Percentiles rank a stretch among this genome's conserved stretches.
Evolutionary conservation across 2,329 filamentous ascomycete genomes (phyloP).

Genomic region (Aspergillus flavus): DNA sequence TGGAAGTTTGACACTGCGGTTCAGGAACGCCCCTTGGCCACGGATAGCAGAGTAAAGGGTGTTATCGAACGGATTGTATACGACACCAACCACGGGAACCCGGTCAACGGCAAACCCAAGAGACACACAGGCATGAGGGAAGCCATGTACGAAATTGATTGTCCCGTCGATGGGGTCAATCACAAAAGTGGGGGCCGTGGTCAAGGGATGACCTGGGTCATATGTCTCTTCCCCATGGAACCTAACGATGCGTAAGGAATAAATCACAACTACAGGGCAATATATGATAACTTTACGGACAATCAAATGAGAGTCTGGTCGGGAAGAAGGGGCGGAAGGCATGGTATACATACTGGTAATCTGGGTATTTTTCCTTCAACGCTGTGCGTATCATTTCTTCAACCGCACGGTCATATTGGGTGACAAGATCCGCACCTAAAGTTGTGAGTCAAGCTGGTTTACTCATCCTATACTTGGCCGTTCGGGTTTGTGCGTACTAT

Average conservation of each 20-base stretch:
- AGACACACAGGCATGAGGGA: constrained; percentile 62
- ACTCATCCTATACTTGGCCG: background rate
- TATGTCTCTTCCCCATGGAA: constrained; percentile 66
- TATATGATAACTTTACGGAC: background rate
- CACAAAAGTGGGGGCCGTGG: constrained; percentile 60
- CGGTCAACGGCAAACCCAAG: constrained; percentile 57
- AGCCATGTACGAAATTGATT: constrained; percentile 65
- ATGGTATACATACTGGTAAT: constrained; percentile 48
- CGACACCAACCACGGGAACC: constrained; percentile 58
- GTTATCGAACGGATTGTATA: constrained; percentile 63
- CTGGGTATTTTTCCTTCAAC: constrained; percentile 55
- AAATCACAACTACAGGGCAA: background rate
- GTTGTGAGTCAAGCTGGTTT: constrained; percentile 1
- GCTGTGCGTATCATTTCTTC: constrained; percentile 59
- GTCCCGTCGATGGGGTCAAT: constrained; percentile 68
- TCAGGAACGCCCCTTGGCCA: constrained; percentile 57
- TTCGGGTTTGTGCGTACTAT: constrained; percentile 35
- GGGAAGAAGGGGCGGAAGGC: background rate
- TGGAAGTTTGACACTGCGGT: constrained; percentile 46
- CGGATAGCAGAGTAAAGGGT: constrained; percentile 59
- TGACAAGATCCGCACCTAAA: constrained; percentile 62
- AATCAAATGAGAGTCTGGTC: background rate
- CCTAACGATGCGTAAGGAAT: constrained; percentile 22
- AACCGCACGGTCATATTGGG: constrained; percentile 64
- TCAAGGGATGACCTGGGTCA: constrained; percentile 55